These are phyloP conservation scores for Dioscorea cayenensis DNA, from an alignment of 116 monocot species.

Conservation along the genomic window DNA sequence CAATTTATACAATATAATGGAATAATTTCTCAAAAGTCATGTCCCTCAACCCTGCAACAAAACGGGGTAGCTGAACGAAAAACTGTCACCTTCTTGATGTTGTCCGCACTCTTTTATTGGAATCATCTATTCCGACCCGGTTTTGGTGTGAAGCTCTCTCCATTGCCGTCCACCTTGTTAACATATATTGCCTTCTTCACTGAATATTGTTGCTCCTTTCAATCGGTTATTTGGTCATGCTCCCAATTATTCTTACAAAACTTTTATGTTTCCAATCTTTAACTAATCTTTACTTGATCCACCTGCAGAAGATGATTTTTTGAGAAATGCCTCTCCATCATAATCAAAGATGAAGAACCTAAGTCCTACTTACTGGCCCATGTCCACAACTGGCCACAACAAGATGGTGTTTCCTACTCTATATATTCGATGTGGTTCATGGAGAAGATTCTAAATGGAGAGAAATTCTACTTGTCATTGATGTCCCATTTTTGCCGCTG, in stretches of 20 bases:
- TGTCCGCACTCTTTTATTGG: background rate
- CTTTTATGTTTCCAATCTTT: too few species aligned
- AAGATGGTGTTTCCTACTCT: too few species aligned
- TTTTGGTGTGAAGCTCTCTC: background rate
- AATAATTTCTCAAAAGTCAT: background rate
- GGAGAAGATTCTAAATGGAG: too few species aligned
- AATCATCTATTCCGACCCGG: background rate
- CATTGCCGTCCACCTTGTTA: background rate
- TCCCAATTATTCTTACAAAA: background rate
- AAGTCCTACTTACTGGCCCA: too few species aligned
- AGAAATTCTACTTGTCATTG: too few species aligned
- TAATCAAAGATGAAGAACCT: too few species aligned
- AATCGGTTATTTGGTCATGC: background rate
- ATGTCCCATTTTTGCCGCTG: too few species aligned
- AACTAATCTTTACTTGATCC: too few species aligned
- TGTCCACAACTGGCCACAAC: too few species aligned
- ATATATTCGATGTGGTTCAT: too few species aligned
- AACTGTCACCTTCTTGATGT: background rate
- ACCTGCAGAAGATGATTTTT: too few species aligned
- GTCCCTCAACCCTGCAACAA: background rate
- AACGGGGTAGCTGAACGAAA: background rate
- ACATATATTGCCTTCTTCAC: background rate
- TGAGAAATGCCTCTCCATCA: too few species aligned
- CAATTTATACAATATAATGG: background rate
- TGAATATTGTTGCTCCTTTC: background rate